Conservation (phyloP, 345 rosid species). For the Hibiscus mutabilis region DNA sequence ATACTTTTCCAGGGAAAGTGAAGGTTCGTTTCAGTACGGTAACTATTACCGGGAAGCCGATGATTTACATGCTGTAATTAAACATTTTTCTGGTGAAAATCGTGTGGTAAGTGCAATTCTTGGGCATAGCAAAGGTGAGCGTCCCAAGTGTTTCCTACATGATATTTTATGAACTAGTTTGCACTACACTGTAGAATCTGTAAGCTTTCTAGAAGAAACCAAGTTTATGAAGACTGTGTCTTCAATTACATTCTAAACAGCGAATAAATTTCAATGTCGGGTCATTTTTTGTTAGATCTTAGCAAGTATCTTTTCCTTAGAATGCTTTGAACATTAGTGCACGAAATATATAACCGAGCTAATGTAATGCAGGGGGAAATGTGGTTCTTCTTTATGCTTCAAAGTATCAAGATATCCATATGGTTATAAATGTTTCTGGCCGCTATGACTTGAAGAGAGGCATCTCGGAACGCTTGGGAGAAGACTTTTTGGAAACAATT, state of each 20-base stretch:
- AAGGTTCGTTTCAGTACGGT: conserved; percentile 66
- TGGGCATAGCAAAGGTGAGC: conserved; percentile 85
- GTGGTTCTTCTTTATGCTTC: conserved; percentile 89
- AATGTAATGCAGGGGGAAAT: conserved; percentile 51
- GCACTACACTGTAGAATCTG: background rate
- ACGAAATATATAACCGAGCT: background rate
- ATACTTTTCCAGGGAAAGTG: conserved; percentile 57
- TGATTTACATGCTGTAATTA: conserved; percentile 59
- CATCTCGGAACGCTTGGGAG: conserved; percentile 56
- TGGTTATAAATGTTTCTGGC: conserved; percentile 65
- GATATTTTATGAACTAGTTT: no score
- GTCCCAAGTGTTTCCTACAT: background rate
- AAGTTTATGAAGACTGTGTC: background rate
- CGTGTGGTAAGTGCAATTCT: conserved; percentile 43
- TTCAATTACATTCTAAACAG: background rate
- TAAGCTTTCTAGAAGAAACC: background rate
- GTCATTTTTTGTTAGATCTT: background rate
- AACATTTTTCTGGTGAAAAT: conserved; percentile 35
- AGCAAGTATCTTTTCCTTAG: no score
- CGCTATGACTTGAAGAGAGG: conserved; percentile 67
- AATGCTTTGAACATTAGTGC: background rate
- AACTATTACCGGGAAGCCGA: conserved; percentile 69
- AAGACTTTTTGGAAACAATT: conserved; percentile 45
- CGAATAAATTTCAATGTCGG: background rate
- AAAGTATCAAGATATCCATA: conserved; percentile 49